A percentile compares a stretch with the other conserved stretches of the same genome.
Conservation (phyloP, 805 yeast genomes). For the Lipomyces starkeyi region DNA sequence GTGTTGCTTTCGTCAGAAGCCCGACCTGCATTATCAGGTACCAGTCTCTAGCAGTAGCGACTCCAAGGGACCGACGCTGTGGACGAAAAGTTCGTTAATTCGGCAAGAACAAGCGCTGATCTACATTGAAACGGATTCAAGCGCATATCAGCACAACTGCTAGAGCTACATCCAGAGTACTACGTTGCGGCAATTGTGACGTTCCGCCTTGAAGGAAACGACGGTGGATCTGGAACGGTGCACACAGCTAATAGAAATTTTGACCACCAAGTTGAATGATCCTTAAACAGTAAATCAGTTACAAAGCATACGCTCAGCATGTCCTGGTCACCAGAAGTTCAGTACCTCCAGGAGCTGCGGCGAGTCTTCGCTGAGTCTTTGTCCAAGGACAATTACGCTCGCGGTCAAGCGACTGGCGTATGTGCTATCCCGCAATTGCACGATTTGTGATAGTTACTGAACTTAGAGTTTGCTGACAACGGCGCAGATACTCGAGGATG, state of each 20-base stretch:
- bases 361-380: constrained; percentile 73
- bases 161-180: background rate
- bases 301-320: constrained; percentile 6
- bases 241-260: background rate
- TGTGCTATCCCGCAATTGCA: constrained; percentile 10
- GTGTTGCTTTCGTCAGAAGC: background rate
- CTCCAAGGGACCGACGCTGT: background rate
- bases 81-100: background rate
- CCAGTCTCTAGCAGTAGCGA: background rate
- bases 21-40: background rate
- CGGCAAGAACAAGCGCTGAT: background rate
- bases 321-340: constrained; percentile 71
- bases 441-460: background rate
- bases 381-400: constrained; percentile 59
- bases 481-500: constrained; percentile 62
- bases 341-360: constrained; percentile 67
- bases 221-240: background rate
- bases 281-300: background rate
- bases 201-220: background rate
- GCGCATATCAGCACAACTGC: background rate
- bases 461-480: background rate
- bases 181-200: background rate
- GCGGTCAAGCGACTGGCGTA: constrained; percentile 68
- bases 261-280: background rate
- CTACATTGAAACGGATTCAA: background rate